Evolutionary conservation across 2,329 filamentous ascomycete genomes (phyloP), one percentile per base, ranked within the genome.

Genomic region (Sporothrix mexicana): DNA sequence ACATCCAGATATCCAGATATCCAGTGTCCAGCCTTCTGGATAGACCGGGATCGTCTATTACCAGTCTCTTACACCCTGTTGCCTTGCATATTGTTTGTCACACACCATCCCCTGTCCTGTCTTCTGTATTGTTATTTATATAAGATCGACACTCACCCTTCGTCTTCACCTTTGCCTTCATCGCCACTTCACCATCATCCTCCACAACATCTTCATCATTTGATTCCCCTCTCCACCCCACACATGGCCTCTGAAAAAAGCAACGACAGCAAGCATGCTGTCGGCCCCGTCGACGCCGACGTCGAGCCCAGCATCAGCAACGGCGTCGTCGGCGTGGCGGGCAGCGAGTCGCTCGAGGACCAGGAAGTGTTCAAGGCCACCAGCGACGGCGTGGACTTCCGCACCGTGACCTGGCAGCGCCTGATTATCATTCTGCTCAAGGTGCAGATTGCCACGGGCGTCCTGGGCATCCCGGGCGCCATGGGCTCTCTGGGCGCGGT

Each of bases 401-500:
- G 85, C 36, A 85, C 83, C 8, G 84, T 86, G 23, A 80, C 82
- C 51, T 86, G 85, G 84, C 77, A 84, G 36, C 82, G 84, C 49
- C 84, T 84, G 1, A 82, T 82, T 0, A 81, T 86, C 59, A 85
- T 86, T 69, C 85, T 86, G 73, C 77, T 84, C 25, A 84, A 85
- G 76, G 77, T 81, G 80, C 77, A 71, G 77, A 73, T 86, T 2
- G 82, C 85, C 47, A 85, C 87, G 51, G 91, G 91, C 75, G 91
- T 93, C 79, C 84, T 92, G 71, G 92, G 64, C 43, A 74, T 74
- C 59, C 73, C 73, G 3, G 93, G 84, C 88, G 91, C 77, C 91
- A 93, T 77, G 87, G 93, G 93, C 80, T 90, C 89, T 72, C 93
- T 93, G 85, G 93, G 93, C 81, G 92, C 92, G 76, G 93, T 95